These are phyloP conservation scores for Fusarium newnesense DNA, from an alignment of 2,329 filamentous ascomycete genomes.

Conservation along the genomic window DNA sequence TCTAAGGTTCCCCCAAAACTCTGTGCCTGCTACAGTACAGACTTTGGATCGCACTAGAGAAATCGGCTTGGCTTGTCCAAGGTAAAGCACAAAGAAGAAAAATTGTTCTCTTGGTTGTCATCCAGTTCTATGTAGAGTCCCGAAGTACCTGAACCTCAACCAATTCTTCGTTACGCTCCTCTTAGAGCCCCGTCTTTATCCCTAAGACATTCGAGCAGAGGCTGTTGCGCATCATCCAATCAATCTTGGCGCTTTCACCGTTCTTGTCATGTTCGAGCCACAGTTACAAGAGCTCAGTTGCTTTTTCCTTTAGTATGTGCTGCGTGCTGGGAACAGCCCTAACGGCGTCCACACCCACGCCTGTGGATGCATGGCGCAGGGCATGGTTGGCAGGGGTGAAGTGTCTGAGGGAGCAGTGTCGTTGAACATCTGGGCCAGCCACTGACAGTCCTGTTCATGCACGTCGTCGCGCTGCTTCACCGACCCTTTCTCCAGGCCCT, in stretches of 20 bases:
- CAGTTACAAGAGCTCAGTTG: constrained; percentile 10
- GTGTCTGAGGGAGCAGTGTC: constrained; percentile 26
- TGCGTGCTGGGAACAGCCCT: constrained; percentile 40
- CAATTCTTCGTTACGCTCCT: constrained; percentile 7
- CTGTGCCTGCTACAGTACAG: not conserved
- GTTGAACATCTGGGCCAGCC: constrained; percentile 40
- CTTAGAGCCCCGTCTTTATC: constrained; percentile 28
- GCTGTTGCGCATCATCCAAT: constrained; percentile 34
- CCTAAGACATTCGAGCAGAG: constrained; percentile 15
- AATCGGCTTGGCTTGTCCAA: not conserved
- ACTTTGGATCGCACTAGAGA: not conserved
- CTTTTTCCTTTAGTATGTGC: constrained; percentile 5
- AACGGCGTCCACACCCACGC: constrained; percentile 41
- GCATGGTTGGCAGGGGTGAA: constrained; percentile 36
- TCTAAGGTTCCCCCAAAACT: not conserved
- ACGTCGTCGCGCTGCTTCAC: constrained; percentile 46
- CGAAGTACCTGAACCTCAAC: not conserved
- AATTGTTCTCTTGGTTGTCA: not conserved
- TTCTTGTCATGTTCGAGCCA: constrained; percentile 30
- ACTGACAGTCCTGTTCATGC: constrained; percentile 49
- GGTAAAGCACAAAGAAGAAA: not conserved
- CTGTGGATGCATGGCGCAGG: constrained; percentile 38
- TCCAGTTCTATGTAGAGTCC: constrained; percentile 10
- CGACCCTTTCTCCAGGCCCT: constrained; percentile 42
- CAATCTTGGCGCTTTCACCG: constrained; percentile 42